Conservation (phyloP, 768 basidiomycete genomes). For the Hortiboletus campestris region DNA sequence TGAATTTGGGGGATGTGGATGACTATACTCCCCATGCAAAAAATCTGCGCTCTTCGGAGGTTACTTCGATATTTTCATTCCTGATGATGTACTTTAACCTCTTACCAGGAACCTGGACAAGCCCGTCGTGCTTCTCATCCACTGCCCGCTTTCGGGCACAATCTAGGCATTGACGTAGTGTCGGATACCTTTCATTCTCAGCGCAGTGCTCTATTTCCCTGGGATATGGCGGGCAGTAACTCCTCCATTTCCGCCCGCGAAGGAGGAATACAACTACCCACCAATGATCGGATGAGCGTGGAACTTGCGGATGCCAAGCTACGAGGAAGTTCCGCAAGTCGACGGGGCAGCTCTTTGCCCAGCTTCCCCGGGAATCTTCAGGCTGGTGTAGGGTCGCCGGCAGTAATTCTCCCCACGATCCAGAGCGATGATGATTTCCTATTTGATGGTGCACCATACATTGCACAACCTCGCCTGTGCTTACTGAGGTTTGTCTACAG, state of each 20-base stretch:
- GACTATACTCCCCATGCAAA: constrained; percentile 16
- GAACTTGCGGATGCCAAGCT: constrained; percentile 53
- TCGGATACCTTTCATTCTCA: constrained; percentile 51
- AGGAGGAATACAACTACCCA: constrained; percentile 31
- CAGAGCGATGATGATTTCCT: constrained; percentile 61
- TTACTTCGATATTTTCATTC: constrained; percentile 29
- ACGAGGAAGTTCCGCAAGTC: constrained; percentile 54
- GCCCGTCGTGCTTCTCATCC: constrained; percentile 69
- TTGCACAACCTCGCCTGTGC: not conserved
- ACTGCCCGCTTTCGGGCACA: constrained; percentile 47
- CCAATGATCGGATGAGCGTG: constrained; percentile 47
- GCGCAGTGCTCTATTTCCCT: constrained; percentile 72
- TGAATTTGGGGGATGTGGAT: constrained; percentile 18
- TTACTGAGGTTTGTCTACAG: constrained; percentile 21
- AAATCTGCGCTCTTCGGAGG: constrained; percentile 60
- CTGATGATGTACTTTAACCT: constrained; percentile 11
- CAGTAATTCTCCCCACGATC: constrained; percentile 34
- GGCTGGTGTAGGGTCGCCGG: constrained; percentile 50
- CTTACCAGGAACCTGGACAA: constrained; percentile 77
- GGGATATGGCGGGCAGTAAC: constrained; percentile 76
- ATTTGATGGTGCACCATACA: constrained; percentile 53
- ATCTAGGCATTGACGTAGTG: constrained; percentile 47
- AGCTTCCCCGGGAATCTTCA: constrained; percentile 46
- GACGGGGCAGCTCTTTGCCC: constrained; percentile 56
- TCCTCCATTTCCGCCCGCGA: constrained; percentile 47